Conservation (phyloP, 257 asterid species). For the Apocynum venetum region DNA sequence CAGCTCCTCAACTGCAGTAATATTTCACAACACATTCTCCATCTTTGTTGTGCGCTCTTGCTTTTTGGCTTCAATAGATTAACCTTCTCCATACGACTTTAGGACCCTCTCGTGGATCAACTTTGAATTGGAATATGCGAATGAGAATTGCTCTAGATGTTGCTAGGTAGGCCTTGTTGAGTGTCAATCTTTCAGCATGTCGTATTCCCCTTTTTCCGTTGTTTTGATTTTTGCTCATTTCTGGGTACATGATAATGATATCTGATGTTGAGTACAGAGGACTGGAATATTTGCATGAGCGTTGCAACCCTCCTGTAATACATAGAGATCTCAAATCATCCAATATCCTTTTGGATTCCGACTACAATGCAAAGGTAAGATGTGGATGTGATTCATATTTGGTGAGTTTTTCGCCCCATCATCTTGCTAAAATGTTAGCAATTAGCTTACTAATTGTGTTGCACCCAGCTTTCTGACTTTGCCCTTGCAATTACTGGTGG, state of each 20-base stretch:
- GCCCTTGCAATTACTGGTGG: slow-evolving; percentile 76
- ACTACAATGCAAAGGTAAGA: slow-evolving; percentile 77
- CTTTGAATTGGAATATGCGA: slow-evolving; percentile 78
- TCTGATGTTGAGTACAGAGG: slow-evolving; percentile 50
- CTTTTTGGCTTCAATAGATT: neutral
- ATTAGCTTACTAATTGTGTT: slow-evolving; percentile 15
- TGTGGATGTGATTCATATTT: neutral
- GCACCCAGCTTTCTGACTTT: slow-evolving; percentile 80
- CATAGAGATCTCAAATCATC: slow-evolving; percentile 91
- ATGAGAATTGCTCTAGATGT: slow-evolving; percentile 93
- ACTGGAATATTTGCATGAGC: slow-evolving; percentile 84
- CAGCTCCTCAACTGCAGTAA: slow-evolving; percentile 1
- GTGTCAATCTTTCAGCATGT: neutral
- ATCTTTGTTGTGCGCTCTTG: neutral
- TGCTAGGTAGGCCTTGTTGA: slow-evolving; percentile 53
- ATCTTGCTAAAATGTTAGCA: neutral
- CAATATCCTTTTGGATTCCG: slow-evolving; percentile 79
- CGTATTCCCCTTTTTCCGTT: neutral
- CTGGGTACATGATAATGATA: slow-evolving; percentile 1
- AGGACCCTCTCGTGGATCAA: slow-evolving; percentile 70
- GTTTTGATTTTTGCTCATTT: neutral
- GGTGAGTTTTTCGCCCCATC: neutral
- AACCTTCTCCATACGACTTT: slow-evolving; percentile 2
- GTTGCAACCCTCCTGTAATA: slow-evolving; percentile 75
- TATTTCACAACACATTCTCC: neutral